These are phyloP conservation scores for Bonnemaisonia californica DNA, from an alignment of 31 red algal genomes.

Conservation along the genomic window DNA sequence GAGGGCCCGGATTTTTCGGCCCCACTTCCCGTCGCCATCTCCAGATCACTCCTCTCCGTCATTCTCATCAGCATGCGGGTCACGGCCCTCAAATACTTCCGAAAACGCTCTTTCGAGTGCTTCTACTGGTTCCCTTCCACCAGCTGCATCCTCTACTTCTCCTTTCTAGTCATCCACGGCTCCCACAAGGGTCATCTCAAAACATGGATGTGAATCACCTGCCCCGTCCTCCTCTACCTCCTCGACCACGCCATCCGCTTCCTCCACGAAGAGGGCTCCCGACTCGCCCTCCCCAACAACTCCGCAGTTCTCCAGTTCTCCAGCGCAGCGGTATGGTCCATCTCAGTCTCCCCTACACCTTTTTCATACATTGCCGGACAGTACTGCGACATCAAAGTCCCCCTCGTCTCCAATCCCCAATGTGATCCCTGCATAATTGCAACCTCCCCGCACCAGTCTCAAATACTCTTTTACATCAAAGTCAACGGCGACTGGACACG, in stretches of 20 bases:
- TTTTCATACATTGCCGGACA: constrained; percentile 83
- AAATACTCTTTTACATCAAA: constrained; percentile 86
- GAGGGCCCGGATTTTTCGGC: constrained; percentile 32
- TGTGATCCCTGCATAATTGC: constrained; percentile 93
- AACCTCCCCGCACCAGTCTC: constrained; percentile 75
- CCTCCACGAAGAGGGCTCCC: constrained; percentile 47
- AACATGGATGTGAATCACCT: constrained; percentile 67
- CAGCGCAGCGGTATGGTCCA: constrained; percentile 60
- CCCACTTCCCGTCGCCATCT: constrained; percentile 37
- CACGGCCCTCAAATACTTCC: constrained; percentile 33
- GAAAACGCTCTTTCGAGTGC: constrained; percentile 51
- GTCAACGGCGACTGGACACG: constrained; percentile 81
- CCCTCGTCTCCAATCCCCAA: constrained; percentile 56
- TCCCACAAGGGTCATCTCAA: constrained; percentile 50
- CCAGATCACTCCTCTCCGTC: constrained; percentile 39
- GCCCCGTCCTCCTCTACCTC: constrained; percentile 63
- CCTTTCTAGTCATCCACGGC: constrained; percentile 64
- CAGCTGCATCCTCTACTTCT: constrained; percentile 58
- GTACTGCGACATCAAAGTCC: constrained; percentile 83
- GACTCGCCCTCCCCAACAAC: constrained; percentile 25
- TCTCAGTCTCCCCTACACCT: constrained; percentile 55
- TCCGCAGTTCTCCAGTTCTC: constrained; percentile 31
- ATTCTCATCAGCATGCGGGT: constrained; percentile 46
- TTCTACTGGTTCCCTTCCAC: constrained; percentile 65
- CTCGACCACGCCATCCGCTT: constrained; percentile 53